A percentile compares a stretch with the other conserved stretches of the same genome.
These are phyloP conservation scores for Penicillium flavigenum DNA, from an alignment of 495 filamentous ascomycete species.

Conservation along the genomic window DNA sequence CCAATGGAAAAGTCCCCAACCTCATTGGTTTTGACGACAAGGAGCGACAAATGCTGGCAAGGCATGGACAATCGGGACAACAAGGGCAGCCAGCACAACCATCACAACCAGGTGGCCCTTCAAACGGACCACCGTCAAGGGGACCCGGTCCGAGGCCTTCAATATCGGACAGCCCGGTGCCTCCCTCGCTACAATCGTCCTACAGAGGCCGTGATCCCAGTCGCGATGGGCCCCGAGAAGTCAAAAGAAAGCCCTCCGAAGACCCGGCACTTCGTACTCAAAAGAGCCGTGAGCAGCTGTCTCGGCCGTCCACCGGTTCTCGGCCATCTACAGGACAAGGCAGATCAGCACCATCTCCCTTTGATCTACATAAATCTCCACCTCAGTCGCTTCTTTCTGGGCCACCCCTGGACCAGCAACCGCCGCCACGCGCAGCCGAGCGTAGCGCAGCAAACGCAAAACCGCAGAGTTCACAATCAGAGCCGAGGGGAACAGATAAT, in stretches of 20 bases:
- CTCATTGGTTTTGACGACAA: slow-evolving; percentile 78
- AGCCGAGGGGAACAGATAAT: slow-evolving; percentile 30
- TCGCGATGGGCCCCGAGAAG: slow-evolving; percentile 39
- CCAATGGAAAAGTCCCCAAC: slow-evolving; percentile 76
- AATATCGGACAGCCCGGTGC: slow-evolving; percentile 32
- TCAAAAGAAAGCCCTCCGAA: slow-evolving; percentile 40
- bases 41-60: slow-evolving; percentile 71
- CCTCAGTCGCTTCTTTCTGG: slow-evolving; percentile 10
- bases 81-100: slow-evolving; percentile 2
- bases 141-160: slow-evolving; percentile 32
- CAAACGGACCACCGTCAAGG: slow-evolving; percentile 36
- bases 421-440: slow-evolving; percentile 31
- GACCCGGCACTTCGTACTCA: slow-evolving; percentile 43
- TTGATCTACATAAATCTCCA: slow-evolving; percentile 12
- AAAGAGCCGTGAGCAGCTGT: slow-evolving; percentile 48
- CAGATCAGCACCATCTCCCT: slow-evolving; percentile 26
- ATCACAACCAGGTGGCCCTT: slow-evolving; percentile 22
- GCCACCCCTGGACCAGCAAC: slow-evolving; percentile 29
- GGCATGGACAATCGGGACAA: slow-evolving; percentile 38
- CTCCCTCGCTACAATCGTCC: slow-evolving; percentile 35
- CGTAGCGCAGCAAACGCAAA: slow-evolving; percentile 25
- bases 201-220: slow-evolving; percentile 34
- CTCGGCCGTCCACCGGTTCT: slow-evolving; percentile 42
- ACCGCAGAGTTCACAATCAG: slow-evolving; percentile 23
- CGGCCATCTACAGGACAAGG: slow-evolving; percentile 27